Percentiles rank a stretch among this genome's conserved stretches.
These are phyloP conservation scores for Hippophae rhamnoides DNA, from an alignment of 306 rosid species.

Conservation along the genomic window DNA sequence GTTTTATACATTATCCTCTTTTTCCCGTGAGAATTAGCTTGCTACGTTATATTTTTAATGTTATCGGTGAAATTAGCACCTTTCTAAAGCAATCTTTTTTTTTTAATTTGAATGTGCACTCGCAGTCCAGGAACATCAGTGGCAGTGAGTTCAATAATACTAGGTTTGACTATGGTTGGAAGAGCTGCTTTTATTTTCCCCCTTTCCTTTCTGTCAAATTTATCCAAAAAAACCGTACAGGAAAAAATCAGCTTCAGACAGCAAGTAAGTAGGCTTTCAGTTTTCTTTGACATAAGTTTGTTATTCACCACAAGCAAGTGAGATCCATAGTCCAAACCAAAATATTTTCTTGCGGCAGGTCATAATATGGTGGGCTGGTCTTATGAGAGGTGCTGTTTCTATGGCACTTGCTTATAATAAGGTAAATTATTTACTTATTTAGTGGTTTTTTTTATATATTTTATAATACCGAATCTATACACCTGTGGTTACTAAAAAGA, in stretches of 20 bases:
- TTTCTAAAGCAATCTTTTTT: too few species aligned
- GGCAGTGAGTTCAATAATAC: conserved; percentile 65
- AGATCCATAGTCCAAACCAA: conserved; percentile 9
- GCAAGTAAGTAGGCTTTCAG: conserved; percentile 41
- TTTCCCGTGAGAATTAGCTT: not conserved
- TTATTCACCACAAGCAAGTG: conserved; percentile 8
- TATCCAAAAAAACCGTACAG: conserved; percentile 40
- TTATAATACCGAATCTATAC: conserved; percentile 1
- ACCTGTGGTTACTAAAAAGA: not conserved
- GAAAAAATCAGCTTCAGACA: conserved; percentile 51
- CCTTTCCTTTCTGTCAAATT: conserved; percentile 70
- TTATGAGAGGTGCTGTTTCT: conserved; percentile 99
- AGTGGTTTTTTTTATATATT: not conserved
- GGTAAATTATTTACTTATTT: conserved; percentile 31
- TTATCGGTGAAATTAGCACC: too few species aligned
- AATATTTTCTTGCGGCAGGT: conserved; percentile 34
- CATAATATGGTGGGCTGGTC: conserved; percentile 99
- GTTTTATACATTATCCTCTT: conserved; percentile 4
- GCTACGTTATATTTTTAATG: too few species aligned
- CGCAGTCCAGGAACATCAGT: conserved; percentile 85
- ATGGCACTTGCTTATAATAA: conserved; percentile 96
- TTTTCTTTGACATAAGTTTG: conserved; percentile 7
- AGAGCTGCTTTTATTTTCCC: conserved; percentile 96
- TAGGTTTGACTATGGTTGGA: conserved; percentile 63
- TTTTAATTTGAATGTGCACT: conserved; percentile 17